These are phyloP conservation scores for Celoporthe dispersa DNA, from an alignment of 2,329 filamentous ascomycete genomes.

Conservation along the genomic window DNA sequence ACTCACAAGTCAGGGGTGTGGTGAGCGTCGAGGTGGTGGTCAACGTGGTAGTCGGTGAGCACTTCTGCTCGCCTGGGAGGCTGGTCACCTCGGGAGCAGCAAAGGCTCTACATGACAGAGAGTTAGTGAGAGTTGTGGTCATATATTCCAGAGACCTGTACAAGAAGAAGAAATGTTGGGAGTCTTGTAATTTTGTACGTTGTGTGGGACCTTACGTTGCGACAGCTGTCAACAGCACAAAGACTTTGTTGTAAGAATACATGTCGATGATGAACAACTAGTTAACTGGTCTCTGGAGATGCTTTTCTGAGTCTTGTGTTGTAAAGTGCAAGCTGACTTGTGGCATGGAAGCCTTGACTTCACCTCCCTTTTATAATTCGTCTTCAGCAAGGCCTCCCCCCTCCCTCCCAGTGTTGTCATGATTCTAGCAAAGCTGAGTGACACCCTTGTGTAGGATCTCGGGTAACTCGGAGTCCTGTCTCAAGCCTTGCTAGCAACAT, in stretches of 20 bases:
- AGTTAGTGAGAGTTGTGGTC: not conserved
- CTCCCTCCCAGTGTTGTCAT: not conserved
- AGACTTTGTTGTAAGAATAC: not conserved
- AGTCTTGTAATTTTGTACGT: not conserved
- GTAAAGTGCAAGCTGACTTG: not conserved
- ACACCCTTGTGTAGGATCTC: not conserved
- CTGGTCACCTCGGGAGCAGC: not conserved
- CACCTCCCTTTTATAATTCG: not conserved
- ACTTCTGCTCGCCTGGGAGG: slow-evolving; percentile 5
- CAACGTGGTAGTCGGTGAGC: slow-evolving; percentile 3
- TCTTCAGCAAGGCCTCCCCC: not conserved
- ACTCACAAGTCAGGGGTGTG: not conserved
- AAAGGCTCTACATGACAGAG: not conserved
- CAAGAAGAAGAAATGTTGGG: not conserved
- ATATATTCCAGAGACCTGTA: not conserved
- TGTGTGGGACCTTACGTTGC: not conserved
- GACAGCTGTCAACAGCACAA: not conserved
- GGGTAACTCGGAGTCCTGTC: not conserved
- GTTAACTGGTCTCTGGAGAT: not conserved
- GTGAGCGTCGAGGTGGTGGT: not conserved
- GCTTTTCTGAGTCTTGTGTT: not conserved
- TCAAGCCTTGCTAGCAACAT: not conserved
- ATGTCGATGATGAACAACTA: not conserved
- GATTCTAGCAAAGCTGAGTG: not conserved
- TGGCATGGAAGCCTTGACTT: not conserved